Evolutionary conservation across 2,329 filamentous ascomycete genomes (phyloP).

Genomic region (Colletotrichum truncatum): DNA sequence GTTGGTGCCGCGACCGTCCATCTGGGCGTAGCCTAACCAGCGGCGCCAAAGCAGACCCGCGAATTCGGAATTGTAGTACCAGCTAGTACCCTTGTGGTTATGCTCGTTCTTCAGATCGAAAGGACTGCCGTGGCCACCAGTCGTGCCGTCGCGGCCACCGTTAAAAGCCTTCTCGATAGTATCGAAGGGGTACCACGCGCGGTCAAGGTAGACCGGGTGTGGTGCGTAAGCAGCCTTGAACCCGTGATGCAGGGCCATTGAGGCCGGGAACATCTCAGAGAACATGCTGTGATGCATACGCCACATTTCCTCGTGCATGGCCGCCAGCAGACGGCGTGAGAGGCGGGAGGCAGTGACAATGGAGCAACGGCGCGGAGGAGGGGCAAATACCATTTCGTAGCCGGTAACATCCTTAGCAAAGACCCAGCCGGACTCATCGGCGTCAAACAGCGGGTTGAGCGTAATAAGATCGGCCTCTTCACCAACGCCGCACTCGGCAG

Average conservation of each 20-base stretch:
- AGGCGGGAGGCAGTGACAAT: constrained; percentile 78
- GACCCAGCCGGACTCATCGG: constrained; percentile 76
- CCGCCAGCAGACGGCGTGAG: constrained; percentile 70
- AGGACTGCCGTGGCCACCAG: constrained; percentile 71
- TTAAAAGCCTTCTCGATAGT: constrained; percentile 84
- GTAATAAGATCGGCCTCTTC: constrained; percentile 82
- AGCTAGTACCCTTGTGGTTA: constrained; percentile 83
- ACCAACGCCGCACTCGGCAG: constrained; percentile 69
- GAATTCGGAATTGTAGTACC: constrained; percentile 87
- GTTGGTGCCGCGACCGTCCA: constrained; percentile 57
- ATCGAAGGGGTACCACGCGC: constrained; percentile 73
- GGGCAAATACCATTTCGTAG: constrained; percentile 62
- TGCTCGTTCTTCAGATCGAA: constrained; percentile 78
- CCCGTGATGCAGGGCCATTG: constrained; percentile 77
- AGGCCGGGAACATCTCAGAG: constrained; percentile 81
- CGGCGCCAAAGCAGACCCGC: constrained; percentile 80
- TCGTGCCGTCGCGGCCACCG: constrained; percentile 72
- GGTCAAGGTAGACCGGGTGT: constrained; percentile 83
- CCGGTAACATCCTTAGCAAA: constrained; percentile 76
- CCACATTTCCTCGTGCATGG: constrained; percentile 80
- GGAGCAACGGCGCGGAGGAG: constrained; percentile 73
- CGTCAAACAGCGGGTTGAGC: constrained; percentile 80
- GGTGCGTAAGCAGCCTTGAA: constrained; percentile 83
- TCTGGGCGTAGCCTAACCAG: constrained; percentile 73
- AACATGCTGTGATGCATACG: constrained; percentile 77